A percentile compares a stretch with the other conserved stretches of the same genome.
Evolutionary conservation across 2,329 filamentous ascomycete genomes (phyloP).

Genomic region (Claviceps sp.): DNA sequence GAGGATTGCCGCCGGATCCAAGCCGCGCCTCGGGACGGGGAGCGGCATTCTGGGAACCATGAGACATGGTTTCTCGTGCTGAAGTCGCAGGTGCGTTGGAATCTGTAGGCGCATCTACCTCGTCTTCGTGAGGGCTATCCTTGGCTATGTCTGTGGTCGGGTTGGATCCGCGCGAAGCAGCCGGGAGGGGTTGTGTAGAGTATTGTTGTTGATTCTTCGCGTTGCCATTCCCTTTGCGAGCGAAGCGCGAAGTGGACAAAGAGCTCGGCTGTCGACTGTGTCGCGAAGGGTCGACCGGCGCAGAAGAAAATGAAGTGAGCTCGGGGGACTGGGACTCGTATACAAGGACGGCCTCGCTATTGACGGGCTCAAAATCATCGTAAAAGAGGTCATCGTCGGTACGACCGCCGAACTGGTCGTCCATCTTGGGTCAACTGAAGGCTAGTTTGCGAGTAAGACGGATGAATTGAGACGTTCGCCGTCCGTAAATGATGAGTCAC

Average conservation of each 20-base stretch:
- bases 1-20: slow-evolving; percentile 43
- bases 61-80: slow-evolving; percentile 8
- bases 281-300: slow-evolving; percentile 7
- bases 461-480: not conserved
- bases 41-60: slow-evolving; percentile 15
- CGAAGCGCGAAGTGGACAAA: slow-evolving; percentile 7
- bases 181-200: slow-evolving; percentile 6
- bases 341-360: slow-evolving; percentile 20
- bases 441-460: not conserved
- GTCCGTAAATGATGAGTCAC: too few species aligned
- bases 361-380: slow-evolving; percentile 47
- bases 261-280: slow-evolving; percentile 2
- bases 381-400: slow-evolving; percentile 51
- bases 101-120: slow-evolving; percentile 11
- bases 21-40: slow-evolving; percentile 29
- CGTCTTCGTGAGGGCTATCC: not conserved
- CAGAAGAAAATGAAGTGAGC: slow-evolving; percentile 5
- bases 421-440: slow-evolving; percentile 25
- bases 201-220: not conserved
- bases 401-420: slow-evolving; percentile 46
- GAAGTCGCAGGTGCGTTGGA: slow-evolving; percentile 19
- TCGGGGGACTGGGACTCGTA: slow-evolving; percentile 8
- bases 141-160: not conserved
- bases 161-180: not conserved
- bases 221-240: slow-evolving; percentile 8